Percentiles rank a stretch among this genome's conserved stretches.
phyloP scores from a whole-genome alignment of 179 eudicot genomes.

The Silene noctiflora region DNA sequence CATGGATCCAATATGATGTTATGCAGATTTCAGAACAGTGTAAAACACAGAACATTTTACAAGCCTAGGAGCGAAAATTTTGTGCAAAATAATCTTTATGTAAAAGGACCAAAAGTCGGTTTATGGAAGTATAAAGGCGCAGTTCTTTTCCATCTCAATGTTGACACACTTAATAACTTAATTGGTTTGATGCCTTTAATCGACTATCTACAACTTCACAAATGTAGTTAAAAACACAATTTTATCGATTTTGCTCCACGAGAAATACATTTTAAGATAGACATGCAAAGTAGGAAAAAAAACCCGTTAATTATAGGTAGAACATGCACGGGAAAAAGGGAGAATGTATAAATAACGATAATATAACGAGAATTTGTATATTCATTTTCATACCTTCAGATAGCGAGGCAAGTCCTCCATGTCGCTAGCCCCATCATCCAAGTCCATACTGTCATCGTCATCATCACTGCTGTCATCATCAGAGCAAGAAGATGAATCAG shows the following conservation, averaged over 20 bases:
- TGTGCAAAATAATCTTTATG: no score
- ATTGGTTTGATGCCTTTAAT: neutral
- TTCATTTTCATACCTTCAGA: conserved; percentile 2
- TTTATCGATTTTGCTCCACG: neutral
- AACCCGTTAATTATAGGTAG: neutral
- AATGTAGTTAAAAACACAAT: neutral
- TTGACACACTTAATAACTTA: no score
- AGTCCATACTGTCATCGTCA: neutral
- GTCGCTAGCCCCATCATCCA: neutral
- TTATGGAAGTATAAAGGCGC: no score
- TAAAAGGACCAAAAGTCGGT: no score
- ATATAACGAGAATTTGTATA: neutral
- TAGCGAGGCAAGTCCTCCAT: neutral
- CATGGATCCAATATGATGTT: no score
- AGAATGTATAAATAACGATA: neutral
- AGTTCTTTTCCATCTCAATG: no score
- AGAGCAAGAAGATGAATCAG: neutral
- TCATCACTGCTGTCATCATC: neutral
- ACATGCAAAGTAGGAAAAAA: neutral
- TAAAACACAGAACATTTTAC: neutral
- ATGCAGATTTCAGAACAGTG: neutral
- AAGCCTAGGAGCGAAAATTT: neutral
- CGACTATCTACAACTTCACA: neutral
- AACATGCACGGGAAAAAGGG: neutral
- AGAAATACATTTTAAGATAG: neutral